Percentiles rank a stretch among this genome's conserved stretches.
Conservation (phyloP, 768 basidiomycete species). For the Phaeotremella fagi region DNA sequence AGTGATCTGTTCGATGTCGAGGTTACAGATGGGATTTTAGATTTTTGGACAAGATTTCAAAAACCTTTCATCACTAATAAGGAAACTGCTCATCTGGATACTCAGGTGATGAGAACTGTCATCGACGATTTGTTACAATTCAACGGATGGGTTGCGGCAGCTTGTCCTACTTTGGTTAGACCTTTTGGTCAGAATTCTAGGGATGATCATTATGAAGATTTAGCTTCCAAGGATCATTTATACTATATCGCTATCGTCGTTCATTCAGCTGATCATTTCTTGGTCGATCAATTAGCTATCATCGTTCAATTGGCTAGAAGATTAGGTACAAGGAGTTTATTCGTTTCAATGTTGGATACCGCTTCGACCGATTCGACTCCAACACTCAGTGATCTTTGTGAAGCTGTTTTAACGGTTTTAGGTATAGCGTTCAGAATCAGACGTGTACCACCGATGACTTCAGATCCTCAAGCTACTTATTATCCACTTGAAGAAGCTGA, state of each 20-base stretch:
- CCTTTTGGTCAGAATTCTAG: constrained; percentile 89
- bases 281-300: constrained; percentile 95
- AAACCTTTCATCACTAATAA: constrained; percentile 77
- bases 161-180: constrained; percentile 86
- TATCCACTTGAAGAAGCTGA: constrained; percentile 94
- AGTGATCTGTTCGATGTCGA: constrained; percentile 73
- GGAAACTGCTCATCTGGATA: constrained; percentile 83
- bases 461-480: constrained; percentile 78
- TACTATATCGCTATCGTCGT: constrained; percentile 95
- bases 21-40: constrained; percentile 68
- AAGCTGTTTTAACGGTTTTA: constrained; percentile 87
- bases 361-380: constrained; percentile 92
- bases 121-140: constrained; percentile 92
- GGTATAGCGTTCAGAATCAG: constrained; percentile 90
- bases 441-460: constrained; percentile 88
- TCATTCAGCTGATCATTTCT: constrained; percentile 97
- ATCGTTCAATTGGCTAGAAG: constrained; percentile 93
- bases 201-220: constrained; percentile 82
- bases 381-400: constrained; percentile 87
- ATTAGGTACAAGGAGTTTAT: constrained; percentile 80
- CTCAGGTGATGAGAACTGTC: constrained; percentile 78
- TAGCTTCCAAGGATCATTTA: constrained; percentile 72
- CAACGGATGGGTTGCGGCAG: constrained; percentile 96
- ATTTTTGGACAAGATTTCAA: constrained; percentile 92
- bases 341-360: constrained; percentile 97